Evolutionary conservation across 495 filamentous ascomycete genomes (phyloP).

Genomic region (Lophiostoma macrostomum): DNA sequence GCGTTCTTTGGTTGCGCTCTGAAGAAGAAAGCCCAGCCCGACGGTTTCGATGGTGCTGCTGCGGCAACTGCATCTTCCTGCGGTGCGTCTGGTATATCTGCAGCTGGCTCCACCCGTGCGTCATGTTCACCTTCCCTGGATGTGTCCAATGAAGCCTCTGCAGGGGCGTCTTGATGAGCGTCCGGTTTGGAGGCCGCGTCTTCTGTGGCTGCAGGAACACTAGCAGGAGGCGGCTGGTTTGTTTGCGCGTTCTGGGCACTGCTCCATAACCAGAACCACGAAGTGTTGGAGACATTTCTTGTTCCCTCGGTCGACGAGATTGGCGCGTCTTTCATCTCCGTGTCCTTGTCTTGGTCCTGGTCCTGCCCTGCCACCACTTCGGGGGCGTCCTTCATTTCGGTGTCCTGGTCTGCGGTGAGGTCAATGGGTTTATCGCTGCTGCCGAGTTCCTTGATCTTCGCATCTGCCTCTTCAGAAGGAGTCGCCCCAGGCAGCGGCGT

Average conservation of each 20-base stretch:
- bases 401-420: background rate
- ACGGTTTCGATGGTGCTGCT: conserved; percentile 46
- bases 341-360: conserved; percentile 10
- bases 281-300: conserved; percentile 25
- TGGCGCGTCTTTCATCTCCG: conserved; percentile 6
- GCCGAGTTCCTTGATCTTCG: conserved; percentile 14
- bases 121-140: background rate
- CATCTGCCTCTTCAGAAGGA: conserved; percentile 20
- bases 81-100: background rate
- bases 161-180: background rate
- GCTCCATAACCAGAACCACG: conserved; percentile 43
- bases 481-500: conserved; percentile 32
- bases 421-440: background rate
- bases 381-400: conserved; percentile 8
- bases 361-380: background rate
- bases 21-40: conserved; percentile 86
- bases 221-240: conserved; percentile 5
- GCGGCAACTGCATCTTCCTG: conserved; percentile 15
- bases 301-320: background rate
- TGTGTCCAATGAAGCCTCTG: background rate
- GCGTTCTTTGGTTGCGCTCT: conserved; percentile 52
- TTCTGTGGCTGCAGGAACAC: background rate
- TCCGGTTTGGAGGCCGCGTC: background rate
- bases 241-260: conserved; percentile 38
- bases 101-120: background rate